Percentiles rank a stretch among this genome's conserved stretches.
These are phyloP conservation scores for Tetrahymena thermophila DNA, from an alignment of 73 alveolate genomes.

Conservation along the genomic window DNA sequence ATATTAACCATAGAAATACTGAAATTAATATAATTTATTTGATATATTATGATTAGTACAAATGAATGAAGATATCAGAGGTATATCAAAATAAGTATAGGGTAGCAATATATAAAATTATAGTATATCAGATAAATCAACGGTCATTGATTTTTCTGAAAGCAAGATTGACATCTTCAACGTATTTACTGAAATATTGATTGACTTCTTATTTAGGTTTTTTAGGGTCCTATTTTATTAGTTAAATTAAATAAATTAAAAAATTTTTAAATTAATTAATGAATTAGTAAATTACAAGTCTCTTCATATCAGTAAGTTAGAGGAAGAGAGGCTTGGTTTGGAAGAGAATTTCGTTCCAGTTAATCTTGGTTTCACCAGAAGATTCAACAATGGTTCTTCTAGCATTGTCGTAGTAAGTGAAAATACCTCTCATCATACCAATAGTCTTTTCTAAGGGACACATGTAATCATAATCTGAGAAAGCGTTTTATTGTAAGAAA, in stretches of 20 bases:
- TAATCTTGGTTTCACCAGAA: constrained; percentile 72
- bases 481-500: constrained; percentile 96
- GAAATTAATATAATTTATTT: background rate
- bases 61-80: background rate
- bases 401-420: constrained; percentile 74
- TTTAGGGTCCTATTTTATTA: constrained; percentile 42
- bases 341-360: constrained; percentile 61
- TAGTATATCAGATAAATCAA: background rate
- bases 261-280: background rate
- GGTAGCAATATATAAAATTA: background rate
- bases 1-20: background rate
- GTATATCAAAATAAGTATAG: background rate
- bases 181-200: constrained; percentile 50
- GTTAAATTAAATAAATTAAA: background rate
- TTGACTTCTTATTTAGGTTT: constrained; percentile 49
- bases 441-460: constrained; percentile 92
- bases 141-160: constrained; percentile 64
- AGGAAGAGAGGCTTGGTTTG: constrained; percentile 54
- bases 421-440: constrained; percentile 92
- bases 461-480: constrained; percentile 88
- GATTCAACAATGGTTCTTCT: constrained; percentile 71
- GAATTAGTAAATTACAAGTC: constrained; percentile 5
- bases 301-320: constrained; percentile 75
- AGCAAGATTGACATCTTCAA: constrained; percentile 66
- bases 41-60: background rate